Evolutionary conservation across 768 basidiomycete genomes (phyloP).

Genomic region (Baorangia bicolor): DNA sequence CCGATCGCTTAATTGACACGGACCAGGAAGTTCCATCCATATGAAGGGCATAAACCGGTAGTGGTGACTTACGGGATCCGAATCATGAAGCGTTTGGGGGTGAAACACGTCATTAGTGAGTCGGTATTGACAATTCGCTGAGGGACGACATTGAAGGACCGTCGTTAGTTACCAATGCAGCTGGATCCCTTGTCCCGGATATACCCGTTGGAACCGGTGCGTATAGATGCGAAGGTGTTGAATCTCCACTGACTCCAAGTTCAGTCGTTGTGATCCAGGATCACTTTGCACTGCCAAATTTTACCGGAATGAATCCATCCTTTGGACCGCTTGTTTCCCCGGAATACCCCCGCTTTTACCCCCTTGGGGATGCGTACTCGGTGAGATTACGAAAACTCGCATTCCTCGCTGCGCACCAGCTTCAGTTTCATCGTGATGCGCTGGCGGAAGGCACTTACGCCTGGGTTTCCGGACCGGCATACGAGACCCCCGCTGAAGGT

Average conservation of each 20-base stretch:
- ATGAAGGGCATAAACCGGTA: slow-evolving; percentile 75
- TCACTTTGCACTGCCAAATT: slow-evolving; percentile 77
- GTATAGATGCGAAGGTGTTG: slow-evolving; percentile 21
- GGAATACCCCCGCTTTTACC: slow-evolving; percentile 71
- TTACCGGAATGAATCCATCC: slow-evolving; percentile 77
- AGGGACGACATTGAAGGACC: neutral
- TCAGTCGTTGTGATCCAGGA: slow-evolving; percentile 82
- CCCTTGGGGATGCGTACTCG: slow-evolving; percentile 83
- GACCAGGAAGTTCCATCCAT: slow-evolving; percentile 67
- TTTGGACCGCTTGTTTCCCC: slow-evolving; percentile 66
- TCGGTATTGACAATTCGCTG: slow-evolving; percentile 2
- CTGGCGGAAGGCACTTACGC: slow-evolving; percentile 84
- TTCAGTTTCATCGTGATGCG: slow-evolving; percentile 51
- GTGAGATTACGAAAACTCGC: slow-evolving; percentile 63
- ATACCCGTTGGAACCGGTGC: slow-evolving; percentile 80
- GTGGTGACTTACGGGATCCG: slow-evolving; percentile 78
- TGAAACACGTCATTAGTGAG: slow-evolving; percentile 74
- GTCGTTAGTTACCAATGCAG: slow-evolving; percentile 78
- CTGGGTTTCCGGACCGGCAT: slow-evolving; percentile 89
- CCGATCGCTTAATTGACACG: slow-evolving; percentile 4
- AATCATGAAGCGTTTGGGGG: slow-evolving; percentile 74
- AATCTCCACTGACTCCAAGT: slow-evolving; percentile 6
- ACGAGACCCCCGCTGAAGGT: slow-evolving; percentile 88
- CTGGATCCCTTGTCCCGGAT: slow-evolving; percentile 73
- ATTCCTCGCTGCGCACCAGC: slow-evolving; percentile 68